phyloP scores from a whole-genome alignment of 1,284 basidiomycete species.

The Marasmius oreades region DNA sequence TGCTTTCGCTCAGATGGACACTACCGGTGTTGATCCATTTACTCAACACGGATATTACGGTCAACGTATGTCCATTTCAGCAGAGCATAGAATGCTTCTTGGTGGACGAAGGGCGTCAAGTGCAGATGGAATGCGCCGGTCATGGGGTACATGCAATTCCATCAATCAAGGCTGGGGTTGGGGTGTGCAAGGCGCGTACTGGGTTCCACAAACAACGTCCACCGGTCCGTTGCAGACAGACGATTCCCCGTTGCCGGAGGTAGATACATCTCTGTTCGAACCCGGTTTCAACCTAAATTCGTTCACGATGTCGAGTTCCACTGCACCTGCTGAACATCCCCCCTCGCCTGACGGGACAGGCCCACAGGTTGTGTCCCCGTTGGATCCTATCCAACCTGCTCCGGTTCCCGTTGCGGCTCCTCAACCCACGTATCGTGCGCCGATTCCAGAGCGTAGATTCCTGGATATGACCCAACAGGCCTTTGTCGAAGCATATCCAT shows the following conservation, averaged over 20 bases:
- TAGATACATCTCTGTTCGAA: conserved; percentile 49
- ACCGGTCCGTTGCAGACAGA: conserved; percentile 32
- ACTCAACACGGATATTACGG: conserved; percentile 32
- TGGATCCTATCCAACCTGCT: background rate
- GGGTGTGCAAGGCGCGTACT: conserved; percentile 12
- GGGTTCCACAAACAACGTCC: conserved; percentile 18
- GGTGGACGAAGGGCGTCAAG: conserved; percentile 31
- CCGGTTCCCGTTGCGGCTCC: background rate
- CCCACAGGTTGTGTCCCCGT: background rate
- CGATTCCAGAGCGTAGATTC: background rate
- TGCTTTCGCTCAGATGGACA: background rate
- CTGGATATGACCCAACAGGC: background rate
- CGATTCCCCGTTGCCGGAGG: conserved; percentile 46
- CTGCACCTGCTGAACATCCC: too few species aligned
- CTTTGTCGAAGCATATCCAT: background rate
- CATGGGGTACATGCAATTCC: conserved; percentile 21
- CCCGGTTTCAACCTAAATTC: conserved; percentile 10
- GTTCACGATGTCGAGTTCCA: background rate
- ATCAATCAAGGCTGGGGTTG: conserved; percentile 12
- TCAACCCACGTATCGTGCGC: background rate
- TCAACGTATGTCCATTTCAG: conserved; percentile 36
- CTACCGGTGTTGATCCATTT: conserved; percentile 8
- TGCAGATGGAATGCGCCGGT: conserved; percentile 26
- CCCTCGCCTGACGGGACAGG: background rate
- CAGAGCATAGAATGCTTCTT: conserved; percentile 32